phyloP scores from a whole-genome alignment of 768 basidiomycete species.

The Mycena maculata region DNA sequence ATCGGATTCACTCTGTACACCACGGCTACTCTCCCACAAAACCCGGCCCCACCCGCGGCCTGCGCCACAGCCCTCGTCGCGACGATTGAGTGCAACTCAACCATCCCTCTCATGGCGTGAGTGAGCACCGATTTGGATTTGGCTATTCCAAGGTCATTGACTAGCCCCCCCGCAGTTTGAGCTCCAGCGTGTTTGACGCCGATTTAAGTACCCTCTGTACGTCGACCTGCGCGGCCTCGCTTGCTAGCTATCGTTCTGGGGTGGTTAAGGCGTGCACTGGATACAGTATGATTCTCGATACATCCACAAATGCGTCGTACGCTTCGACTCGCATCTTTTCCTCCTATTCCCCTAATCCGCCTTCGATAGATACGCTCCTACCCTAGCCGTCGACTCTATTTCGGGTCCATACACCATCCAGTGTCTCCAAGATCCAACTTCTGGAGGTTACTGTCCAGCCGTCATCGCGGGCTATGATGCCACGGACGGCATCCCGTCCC shows the following conservation, averaged over 20 bases:
- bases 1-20: no score
- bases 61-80: conserved; percentile 20
- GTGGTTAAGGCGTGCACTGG: conserved; percentile 10
- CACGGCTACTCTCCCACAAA: neutral
- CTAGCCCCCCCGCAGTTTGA: neutral
- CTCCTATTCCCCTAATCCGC: no score
- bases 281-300: no score
- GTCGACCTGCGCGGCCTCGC: conserved; percentile 13
- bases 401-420: conserved; percentile 39
- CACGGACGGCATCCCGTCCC: conserved; percentile 34
- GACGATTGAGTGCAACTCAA: conserved; percentile 19
- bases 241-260: conserved; percentile 17
- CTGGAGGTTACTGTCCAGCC: conserved; percentile 32
- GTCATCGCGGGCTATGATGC: conserved; percentile 32
- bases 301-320: no score
- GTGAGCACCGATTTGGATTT: no score
- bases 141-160: neutral
- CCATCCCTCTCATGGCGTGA: conserved; percentile 17
- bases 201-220: conserved; percentile 15
- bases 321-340: no score
- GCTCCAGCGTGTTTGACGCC: neutral
- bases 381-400: conserved; percentile 38
- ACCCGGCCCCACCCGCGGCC: conserved; percentile 1
- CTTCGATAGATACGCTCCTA: conserved; percentile 31
- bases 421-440: conserved; percentile 38